phyloP scores from a whole-genome alignment of 192 early-diverging fungal species.

The Gorgonomyces haynaldii region DNA sequence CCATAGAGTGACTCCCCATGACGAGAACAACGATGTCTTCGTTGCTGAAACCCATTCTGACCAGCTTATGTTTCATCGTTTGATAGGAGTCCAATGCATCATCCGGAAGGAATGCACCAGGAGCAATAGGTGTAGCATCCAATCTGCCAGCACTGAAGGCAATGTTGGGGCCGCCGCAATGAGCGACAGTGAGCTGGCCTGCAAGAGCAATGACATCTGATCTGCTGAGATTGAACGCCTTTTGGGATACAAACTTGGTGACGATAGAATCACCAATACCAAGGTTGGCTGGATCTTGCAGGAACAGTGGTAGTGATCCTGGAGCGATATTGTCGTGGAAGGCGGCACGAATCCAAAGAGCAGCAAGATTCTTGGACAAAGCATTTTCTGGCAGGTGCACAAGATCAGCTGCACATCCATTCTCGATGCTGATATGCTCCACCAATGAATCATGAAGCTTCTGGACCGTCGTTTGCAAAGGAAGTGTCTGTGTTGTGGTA shows the following conservation, averaged over 20 bases:
- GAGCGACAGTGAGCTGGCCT: slow-evolving; percentile 13
- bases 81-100: neutral
- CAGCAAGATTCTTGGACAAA: neutral
- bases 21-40: slow-evolving; percentile 17
- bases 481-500: neutral
- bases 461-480: neutral
- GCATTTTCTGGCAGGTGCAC: slow-evolving; percentile 3
- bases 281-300: slow-evolving; percentile 1
- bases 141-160: slow-evolving; percentile 9
- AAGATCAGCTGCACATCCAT: neutral
- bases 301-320: neutral
- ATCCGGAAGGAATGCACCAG: neutral
- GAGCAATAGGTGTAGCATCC: neutral
- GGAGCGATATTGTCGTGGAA: neutral
- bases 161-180: slow-evolving; percentile 23
- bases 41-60: slow-evolving; percentile 17
- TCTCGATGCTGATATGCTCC: neutral
- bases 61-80: slow-evolving; percentile 1
- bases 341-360: neutral
- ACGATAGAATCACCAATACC: neutral
- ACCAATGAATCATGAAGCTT: neutral
- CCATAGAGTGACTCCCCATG: slow-evolving; percentile 20
- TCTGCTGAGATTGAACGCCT: neutral
- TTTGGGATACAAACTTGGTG: neutral
- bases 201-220: slow-evolving; percentile 20